Evolutionary conservation across 208 protist species (phyloP).

Genomic region (Trypanosoma boissoni): DNA sequence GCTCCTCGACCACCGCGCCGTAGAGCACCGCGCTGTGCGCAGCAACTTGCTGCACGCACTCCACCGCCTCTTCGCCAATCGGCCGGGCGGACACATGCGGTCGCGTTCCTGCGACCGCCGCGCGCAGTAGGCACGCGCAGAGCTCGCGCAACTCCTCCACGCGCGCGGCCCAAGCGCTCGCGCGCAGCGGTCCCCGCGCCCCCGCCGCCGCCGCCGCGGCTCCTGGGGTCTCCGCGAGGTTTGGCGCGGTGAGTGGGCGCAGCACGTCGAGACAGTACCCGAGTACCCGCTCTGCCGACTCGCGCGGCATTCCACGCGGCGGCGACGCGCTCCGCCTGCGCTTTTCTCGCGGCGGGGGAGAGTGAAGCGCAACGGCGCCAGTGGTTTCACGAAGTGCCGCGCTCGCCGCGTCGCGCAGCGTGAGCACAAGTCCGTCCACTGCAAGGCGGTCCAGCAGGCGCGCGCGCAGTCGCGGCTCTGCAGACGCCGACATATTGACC

Average conservation of each 20-base stretch:
- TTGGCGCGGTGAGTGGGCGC: slow-evolving; percentile 59
- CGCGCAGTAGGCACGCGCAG: slow-evolving; percentile 42
- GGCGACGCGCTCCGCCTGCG: not conserved
- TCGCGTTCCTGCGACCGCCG: slow-evolving; percentile 1
- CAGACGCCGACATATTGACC: slow-evolving; percentile 60
- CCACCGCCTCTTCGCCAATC: slow-evolving; percentile 54
- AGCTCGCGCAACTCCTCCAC: slow-evolving; percentile 47
- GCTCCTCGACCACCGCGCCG: slow-evolving; percentile 49
- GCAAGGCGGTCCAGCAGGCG: slow-evolving; percentile 73
- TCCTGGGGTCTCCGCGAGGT: slow-evolving; percentile 54
- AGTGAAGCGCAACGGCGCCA: not conserved
- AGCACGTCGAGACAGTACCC: slow-evolving; percentile 76
- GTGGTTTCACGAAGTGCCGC: not conserved
- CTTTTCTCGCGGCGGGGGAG: not conserved
- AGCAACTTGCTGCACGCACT: slow-evolving; percentile 70
- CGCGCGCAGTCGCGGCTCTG: slow-evolving; percentile 53
- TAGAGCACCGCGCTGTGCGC: slow-evolving; percentile 63
- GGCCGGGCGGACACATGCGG: slow-evolving; percentile 11
- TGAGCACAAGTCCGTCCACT: slow-evolving; percentile 60
- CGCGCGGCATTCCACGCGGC: slow-evolving; percentile 21
- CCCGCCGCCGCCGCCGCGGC: slow-evolving; percentile 27
- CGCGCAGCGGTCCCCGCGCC: slow-evolving; percentile 37
- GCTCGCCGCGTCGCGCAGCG: slow-evolving; percentile 42
- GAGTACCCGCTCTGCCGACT: slow-evolving; percentile 24
- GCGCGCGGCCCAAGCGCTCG: slow-evolving; percentile 63